Conservation (phyloP, 108 stramenopile species). For the Skeletonema menzelii region DNA sequence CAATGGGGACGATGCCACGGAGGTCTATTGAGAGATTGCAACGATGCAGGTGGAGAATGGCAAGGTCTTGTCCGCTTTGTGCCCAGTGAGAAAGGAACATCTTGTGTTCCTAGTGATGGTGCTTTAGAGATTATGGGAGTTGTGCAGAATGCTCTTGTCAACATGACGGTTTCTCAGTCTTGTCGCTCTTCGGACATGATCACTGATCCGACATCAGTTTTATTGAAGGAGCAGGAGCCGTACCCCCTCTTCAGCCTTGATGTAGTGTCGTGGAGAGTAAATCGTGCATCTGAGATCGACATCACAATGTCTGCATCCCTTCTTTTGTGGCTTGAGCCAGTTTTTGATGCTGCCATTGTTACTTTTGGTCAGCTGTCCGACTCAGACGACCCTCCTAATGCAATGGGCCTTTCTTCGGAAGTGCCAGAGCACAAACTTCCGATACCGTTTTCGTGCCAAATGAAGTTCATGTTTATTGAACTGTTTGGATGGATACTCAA, state of each 20-base stretch:
- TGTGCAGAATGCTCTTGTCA: constrained; percentile 15
- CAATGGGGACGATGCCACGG: constrained; percentile 44
- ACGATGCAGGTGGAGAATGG: constrained; percentile 13
- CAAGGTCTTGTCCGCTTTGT: constrained; percentile 15
- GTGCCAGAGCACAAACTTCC: constrained; percentile 24
- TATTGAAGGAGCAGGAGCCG: constrained; percentile 1
- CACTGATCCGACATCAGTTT: constrained; percentile 7
- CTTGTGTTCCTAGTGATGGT: constrained; percentile 18
- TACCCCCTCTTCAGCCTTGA: constrained; percentile 36
- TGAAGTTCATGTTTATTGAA: constrained; percentile 26
- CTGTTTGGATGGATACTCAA: constrained; percentile 2
- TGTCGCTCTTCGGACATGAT: constrained; percentile 5
- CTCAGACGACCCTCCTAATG: constrained; percentile 2
- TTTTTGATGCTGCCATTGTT: constrained; percentile 17
- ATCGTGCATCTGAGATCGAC: background rate
- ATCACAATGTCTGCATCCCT: constrained; percentile 4
- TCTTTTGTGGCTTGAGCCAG: constrained; percentile 30
- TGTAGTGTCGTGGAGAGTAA: constrained; percentile 24
- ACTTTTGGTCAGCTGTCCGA: constrained; percentile 25
- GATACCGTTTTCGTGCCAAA: constrained; percentile 12
- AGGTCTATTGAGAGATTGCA: constrained; percentile 33
- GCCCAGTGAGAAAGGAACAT: constrained; percentile 11
- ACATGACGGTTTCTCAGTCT: constrained; percentile 27
- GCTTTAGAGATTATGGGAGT: constrained; percentile 1
- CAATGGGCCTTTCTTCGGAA: constrained; percentile 22